phyloP scores from a whole-genome alignment of 306 rosid species.

The Acmispon strigosus region DNA sequence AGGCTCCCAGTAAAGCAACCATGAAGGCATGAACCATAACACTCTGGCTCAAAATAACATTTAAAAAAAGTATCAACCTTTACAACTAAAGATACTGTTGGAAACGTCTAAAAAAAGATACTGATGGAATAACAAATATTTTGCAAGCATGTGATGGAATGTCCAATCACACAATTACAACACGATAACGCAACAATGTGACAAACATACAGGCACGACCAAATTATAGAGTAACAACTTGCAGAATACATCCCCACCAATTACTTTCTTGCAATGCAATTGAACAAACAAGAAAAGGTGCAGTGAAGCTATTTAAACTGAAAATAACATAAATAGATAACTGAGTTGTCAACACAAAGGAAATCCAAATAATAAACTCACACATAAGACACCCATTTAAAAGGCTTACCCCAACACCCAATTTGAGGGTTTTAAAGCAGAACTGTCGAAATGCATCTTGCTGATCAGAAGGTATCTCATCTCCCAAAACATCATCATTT shows the following conservation, averaged over 20 bases:
- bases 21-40: background rate
- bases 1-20: slow-evolving; percentile 7
- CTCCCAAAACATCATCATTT: slow-evolving; percentile 96
- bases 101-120: background rate
- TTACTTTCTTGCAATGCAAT: slow-evolving; percentile 10
- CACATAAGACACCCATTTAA: slow-evolving; percentile 1
- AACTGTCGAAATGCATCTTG: slow-evolving; percentile 74
- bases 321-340: background rate
- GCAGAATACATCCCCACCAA: slow-evolving; percentile 7
- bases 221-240: background rate
- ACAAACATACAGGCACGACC: background rate
- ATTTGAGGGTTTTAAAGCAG: slow-evolving; percentile 82
- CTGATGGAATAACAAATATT: background rate
- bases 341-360: background rate
- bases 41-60: background rate
- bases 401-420: slow-evolving; percentile 63
- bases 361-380: background rate
- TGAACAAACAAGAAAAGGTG: background rate
- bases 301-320: background rate
- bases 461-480: slow-evolving; percentile 92
- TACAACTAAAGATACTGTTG: background rate
- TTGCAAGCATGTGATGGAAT: slow-evolving; percentile 4
- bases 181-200: background rate
- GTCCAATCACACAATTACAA: background rate
- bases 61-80: no score